phyloP scores from a whole-genome alignment of 805 yeast genomes.

The Scheffersomyces coipomensis region DNA sequence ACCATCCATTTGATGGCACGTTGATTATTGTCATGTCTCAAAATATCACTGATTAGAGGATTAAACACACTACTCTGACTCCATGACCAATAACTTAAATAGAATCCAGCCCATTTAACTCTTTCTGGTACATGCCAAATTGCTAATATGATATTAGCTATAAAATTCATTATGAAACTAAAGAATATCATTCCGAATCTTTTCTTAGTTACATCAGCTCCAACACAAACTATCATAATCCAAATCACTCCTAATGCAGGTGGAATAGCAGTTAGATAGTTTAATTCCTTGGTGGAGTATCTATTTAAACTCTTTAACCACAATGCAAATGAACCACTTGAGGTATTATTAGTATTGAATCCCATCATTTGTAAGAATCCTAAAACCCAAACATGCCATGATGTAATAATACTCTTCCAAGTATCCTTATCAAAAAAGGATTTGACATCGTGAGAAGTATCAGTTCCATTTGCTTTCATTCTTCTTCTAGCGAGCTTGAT shows the following conservation, averaged over 20 bases:
- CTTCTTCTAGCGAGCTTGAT: slow-evolving; percentile 30
- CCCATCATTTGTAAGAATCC: slow-evolving; percentile 55
- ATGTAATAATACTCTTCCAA: slow-evolving; percentile 53
- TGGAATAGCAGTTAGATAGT: slow-evolving; percentile 44
- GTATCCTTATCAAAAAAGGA: slow-evolving; percentile 39
- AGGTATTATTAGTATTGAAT: slow-evolving; percentile 58
- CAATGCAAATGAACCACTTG: slow-evolving; percentile 43
- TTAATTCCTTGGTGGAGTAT: slow-evolving; percentile 30
- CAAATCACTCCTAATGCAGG: slow-evolving; percentile 44
- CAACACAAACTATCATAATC: slow-evolving; percentile 34
- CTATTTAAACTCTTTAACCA: slow-evolving; percentile 50
- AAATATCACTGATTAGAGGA: slow-evolving; percentile 57
- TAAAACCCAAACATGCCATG: slow-evolving; percentile 63
- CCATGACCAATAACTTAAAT: slow-evolving; percentile 60
- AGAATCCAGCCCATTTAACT: slow-evolving; percentile 68
- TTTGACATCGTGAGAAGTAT: slow-evolving; percentile 18
- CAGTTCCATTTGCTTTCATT: slow-evolving; percentile 21
- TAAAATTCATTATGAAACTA: slow-evolving; percentile 53
- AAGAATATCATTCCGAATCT: slow-evolving; percentile 54
- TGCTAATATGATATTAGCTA: slow-evolving; percentile 54
- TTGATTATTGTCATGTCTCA: slow-evolving; percentile 54
- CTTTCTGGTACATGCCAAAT: slow-evolving; percentile 55
- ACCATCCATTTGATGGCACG: slow-evolving; percentile 57
- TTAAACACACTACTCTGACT: slow-evolving; percentile 62
- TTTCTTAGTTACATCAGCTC: slow-evolving; percentile 42